Evolutionary conservation across 805 yeast species (phyloP), one percentile per base, ranked within the genome.

Genomic region (Spencermartinsiella europaea): DNA sequence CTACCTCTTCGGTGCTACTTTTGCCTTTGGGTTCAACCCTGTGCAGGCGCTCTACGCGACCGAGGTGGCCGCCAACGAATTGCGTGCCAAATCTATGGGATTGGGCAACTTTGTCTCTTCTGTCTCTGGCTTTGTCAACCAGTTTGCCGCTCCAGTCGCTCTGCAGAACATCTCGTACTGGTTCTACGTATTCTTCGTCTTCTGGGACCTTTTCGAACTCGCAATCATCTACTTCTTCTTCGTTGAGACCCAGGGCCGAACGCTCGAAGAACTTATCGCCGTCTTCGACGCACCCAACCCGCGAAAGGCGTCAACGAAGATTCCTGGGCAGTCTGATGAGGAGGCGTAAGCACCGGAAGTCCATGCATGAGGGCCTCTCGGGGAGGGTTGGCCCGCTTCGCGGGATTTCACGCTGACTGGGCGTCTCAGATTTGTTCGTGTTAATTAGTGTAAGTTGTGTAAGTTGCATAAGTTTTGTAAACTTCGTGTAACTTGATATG

Each of bases 31-130:
- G 3, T 59, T 63, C 49, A 67, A 67, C 16, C 62, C 69, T 5
- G 56, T 67, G 54, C 66, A 61, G 43, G 62, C 65, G 22, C 58
- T 63, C 27, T 66, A 66, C 45, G 63, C 67, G 5, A 48, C 40
- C 5, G 53, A 50, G 41, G 57, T 62, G 7, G 38, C 57, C 22
- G 51, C 61, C 27, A 61, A 58, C 44, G 52, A 57, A 14, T 45
- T 58, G 52, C 53, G 67, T 43, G 59, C 65, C 7, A 53, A 58
- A 45, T 53, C 56, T 15, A 42, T 47, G 41, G 46, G 56, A 31
- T 25, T 49, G 3, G 16, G 28, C 17, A 27, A 38, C 20, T 20
- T 45, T 17, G 45, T 39, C 5, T 41, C 45, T 10, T 36, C 41
- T 4, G 40, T 22, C 15, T 40, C 49, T 12, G 34, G 44, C 12